A percentile compares a stretch with the other conserved stretches of the same genome.
Evolutionary conservation across 371 early-diverging fungal species (phyloP).

Genomic region (Mortierella sp.): DNA sequence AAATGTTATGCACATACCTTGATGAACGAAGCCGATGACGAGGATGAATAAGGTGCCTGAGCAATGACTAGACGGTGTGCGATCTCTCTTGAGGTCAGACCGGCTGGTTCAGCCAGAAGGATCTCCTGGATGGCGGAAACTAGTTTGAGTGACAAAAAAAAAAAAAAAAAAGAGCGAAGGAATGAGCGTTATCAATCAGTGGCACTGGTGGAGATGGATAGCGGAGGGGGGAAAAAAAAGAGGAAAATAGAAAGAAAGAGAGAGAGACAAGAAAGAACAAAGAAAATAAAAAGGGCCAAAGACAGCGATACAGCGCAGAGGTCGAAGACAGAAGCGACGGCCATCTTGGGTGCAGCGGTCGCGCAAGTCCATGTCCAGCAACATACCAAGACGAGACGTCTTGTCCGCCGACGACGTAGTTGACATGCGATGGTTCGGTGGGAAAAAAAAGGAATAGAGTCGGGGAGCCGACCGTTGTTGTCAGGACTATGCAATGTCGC

Average conservation of each 20-base stretch:
- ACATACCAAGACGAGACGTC: constrained; percentile 45
- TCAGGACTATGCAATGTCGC: constrained; percentile 3
- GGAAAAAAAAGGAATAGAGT: not conserved
- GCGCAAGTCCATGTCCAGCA: not conserved
- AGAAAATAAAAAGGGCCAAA: constrained; percentile 4
- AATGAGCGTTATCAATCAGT: not conserved
- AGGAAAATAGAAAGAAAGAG: constrained; percentile 3
- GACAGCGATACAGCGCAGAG: constrained; percentile 1
- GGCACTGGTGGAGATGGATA: not conserved
- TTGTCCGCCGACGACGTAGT: constrained; percentile 46
- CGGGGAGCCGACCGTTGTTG: not conserved
- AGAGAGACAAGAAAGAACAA: not conserved
- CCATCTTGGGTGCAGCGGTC: not conserved
- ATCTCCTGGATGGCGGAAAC: constrained; percentile 46
- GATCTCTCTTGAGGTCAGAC: constrained; percentile 42
- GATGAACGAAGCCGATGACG: constrained; percentile 34
- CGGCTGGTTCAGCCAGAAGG: constrained; percentile 31
- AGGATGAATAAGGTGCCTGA: constrained; percentile 45
- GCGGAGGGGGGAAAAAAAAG: not conserved
- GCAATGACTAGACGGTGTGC: constrained; percentile 38
- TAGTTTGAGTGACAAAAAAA: constrained; percentile 6
- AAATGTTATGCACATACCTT: constrained; percentile 29
- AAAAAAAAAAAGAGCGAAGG: not conserved
- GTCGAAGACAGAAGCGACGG: not conserved
- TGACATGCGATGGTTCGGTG: constrained; percentile 33